phyloP scores from a whole-genome alignment of 129 eudicot genomes.

The Rutidosis leptorrhynchoides region DNA sequence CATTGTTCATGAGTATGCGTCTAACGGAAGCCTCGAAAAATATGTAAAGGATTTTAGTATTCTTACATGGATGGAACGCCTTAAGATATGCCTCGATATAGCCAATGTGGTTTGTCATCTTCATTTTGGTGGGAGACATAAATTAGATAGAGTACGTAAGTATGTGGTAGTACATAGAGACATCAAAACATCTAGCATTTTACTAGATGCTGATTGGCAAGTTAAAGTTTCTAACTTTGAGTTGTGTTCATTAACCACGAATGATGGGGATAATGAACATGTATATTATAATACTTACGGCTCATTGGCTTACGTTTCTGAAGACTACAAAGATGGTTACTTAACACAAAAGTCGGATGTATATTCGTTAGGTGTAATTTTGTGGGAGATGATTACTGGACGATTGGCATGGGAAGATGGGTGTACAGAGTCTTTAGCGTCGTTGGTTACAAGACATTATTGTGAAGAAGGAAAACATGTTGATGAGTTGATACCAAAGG shows the following conservation, averaged over 20 bases:
- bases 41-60: not conserved
- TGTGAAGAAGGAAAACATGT: not conserved
- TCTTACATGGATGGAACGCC: not conserved
- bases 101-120: not conserved
- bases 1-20: not conserved
- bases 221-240: constrained; percentile 1
- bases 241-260: not conserved
- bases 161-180: not conserved
- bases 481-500: not conserved
- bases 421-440: not conserved
- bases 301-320: not conserved
- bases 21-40: not conserved
- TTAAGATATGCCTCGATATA: not conserved
- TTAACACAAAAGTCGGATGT: not conserved
- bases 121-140: not conserved
- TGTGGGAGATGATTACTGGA: constrained; percentile 8
- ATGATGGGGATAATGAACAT: not conserved
- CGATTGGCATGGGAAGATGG: not conserved
- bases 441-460: not conserved
- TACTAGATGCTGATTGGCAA: constrained; percentile 10
- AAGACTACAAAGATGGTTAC: not conserved
- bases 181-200: constrained; percentile 7
- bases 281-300: not conserved
- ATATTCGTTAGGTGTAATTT: not conserved
- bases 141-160: no score